Conservation (phyloP, 495 filamentous ascomycete genomes). For the Penicillium silybi region DNA sequence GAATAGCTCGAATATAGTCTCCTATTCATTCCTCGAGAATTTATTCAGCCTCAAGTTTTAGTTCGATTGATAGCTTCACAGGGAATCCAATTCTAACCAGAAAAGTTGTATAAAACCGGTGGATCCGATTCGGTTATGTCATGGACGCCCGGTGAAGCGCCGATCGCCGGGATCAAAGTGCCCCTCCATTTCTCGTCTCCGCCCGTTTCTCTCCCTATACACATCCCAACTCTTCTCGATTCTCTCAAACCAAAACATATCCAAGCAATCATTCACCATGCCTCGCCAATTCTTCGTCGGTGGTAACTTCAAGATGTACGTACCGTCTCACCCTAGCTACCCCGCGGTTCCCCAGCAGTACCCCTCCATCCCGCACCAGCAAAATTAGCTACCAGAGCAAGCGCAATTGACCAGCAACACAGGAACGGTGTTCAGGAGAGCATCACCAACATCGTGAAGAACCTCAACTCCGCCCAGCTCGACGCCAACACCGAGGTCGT, state of each 20-base stretch:
- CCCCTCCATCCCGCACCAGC: conserved; percentile 14
- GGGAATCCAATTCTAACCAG: background rate
- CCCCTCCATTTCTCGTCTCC: conserved; percentile 23
- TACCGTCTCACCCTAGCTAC: conserved; percentile 13
- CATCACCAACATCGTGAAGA: conserved; percentile 81
- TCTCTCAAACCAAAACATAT: conserved; percentile 4
- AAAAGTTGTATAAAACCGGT: background rate
- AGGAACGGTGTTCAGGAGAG: conserved; percentile 90
- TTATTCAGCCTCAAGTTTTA: background rate
- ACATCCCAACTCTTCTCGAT: conserved; percentile 8
- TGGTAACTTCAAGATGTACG: conserved; percentile 98
- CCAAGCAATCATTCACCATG: conserved; percentile 50
- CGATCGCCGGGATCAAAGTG: conserved; percentile 14
- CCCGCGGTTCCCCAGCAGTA: conserved; percentile 16
- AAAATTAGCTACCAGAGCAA: background rate
- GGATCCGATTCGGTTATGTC: conserved; percentile 10
- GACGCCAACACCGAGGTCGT: conserved; percentile 68
- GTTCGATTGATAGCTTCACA: background rate
- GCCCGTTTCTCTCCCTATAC: conserved; percentile 3
- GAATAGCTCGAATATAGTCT: background rate
- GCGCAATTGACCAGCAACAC: conserved; percentile 11
- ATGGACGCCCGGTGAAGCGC: conserved; percentile 9
- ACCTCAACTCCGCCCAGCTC: conserved; percentile 73
- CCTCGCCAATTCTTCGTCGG: conserved; percentile 98
- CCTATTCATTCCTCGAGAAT: background rate